Base-by-base conservation (phyloP, 306 rosid genomes). In the Nissolia schottii region DNA sequence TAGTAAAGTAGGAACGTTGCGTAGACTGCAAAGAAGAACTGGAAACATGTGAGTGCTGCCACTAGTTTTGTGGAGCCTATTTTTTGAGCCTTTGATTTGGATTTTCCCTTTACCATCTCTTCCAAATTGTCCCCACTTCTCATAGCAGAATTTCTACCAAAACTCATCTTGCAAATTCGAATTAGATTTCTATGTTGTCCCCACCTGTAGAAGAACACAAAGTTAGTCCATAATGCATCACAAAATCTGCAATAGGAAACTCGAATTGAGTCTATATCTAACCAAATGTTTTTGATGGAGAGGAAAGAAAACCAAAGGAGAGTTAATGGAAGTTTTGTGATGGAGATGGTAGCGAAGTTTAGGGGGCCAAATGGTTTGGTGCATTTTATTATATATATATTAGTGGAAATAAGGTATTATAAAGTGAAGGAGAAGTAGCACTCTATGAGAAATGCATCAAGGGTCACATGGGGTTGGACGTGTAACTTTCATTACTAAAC, bases 401-500 rank as follows among this genome's bases (percentile, higher is more conserved):
- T 14, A 73, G 59, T 55, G 51, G 59, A 50, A 73, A 84, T n/a
- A 80, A n/a, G 53, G 56, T 66, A 25, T 37, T 22, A 27, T 24
- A 25, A 63, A n/a, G n/a, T n/a, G n/a, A 58, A n/a, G 35, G 87
- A 71, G 77, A 19, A 77, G 80, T 69, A 73, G 77, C 75, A n/a
- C 73, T 2, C 73, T 86, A 79, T 78, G 91, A 82, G 85, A 85
- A 89, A 59, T 77, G 87, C 89, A 80, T 29, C 78, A 78, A 68
- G 46, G 85, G 83, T 91, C 97, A 91, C 99, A 91, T 91, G 97
- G 90, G 64, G n/a, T n/a, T n/a, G n/a, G n/a, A 84, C 74, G 82
- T 89, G 87, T 83, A 53, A 41, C 50, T 41, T 84, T 79, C 81
- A 67, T 76, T 80, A 67, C 78, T 74, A 76, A 10, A 67, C 80